phyloP scores from a whole-genome alignment of 1,284 basidiomycete genomes.

The Austropuccinia psidii region DNA sequence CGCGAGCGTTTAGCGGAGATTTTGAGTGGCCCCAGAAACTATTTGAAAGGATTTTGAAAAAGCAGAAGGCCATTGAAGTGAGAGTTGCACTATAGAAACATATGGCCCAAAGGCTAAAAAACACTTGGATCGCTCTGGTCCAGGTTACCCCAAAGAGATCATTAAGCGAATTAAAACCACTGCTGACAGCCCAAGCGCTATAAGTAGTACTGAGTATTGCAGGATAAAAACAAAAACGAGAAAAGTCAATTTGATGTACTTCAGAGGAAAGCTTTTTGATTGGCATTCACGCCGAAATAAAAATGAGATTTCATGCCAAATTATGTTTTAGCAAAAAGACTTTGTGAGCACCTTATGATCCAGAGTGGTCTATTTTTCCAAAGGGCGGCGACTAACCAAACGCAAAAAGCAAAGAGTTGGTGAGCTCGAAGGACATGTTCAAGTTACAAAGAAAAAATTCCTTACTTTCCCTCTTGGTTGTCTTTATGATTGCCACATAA shows the following conservation, averaged over 20 bases:
- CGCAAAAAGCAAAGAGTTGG: too few relatives aligned
- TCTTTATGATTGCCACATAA: background rate
- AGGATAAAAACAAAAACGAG: background rate
- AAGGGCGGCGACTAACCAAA: too few relatives aligned
- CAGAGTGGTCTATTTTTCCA: constrained; percentile 3
- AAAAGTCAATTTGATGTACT: background rate
- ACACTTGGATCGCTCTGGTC: background rate
- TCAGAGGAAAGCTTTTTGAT: too few relatives aligned
- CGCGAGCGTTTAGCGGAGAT: too few relatives aligned
- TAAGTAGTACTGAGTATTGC: constrained; percentile 10
- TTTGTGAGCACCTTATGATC: constrained; percentile 32
- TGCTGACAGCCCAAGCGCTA: constrained; percentile 20
- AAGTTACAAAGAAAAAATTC: background rate
- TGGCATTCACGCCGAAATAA: too few relatives aligned
- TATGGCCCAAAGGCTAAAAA: background rate
- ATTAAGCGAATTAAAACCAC: background rate
- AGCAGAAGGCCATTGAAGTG: constrained; percentile 1
- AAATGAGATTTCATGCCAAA: background rate
- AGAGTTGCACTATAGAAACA: constrained; percentile 3
- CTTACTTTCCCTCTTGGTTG: background rate
- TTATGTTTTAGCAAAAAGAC: background rate
- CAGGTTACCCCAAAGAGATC: constrained; percentile 1
- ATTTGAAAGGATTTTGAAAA: too few relatives aligned
- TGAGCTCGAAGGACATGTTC: too few relatives aligned
- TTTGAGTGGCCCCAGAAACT: too few relatives aligned